Conservation (phyloP, 2,329 filamentous ascomycete genomes). For the Byssoonygena ceratinophila region DNA sequence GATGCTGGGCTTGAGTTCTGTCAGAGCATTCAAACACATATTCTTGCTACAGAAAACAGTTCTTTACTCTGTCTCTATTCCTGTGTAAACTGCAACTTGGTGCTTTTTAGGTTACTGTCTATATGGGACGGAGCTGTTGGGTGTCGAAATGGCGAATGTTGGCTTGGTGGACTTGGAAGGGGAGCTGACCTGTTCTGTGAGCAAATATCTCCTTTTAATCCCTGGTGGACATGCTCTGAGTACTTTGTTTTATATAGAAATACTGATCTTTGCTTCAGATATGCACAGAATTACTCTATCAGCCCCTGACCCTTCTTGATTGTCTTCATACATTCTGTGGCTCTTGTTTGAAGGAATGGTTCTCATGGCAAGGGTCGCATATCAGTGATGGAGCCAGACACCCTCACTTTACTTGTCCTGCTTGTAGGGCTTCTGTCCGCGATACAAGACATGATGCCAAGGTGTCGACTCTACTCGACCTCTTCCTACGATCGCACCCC, state of each 20-base stretch:
- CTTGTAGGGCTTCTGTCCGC: constrained; percentile 77
- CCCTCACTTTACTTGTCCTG: constrained; percentile 72
- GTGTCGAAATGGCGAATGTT: constrained; percentile 12
- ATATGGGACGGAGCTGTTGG: constrained; percentile 7
- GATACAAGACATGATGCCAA: constrained; percentile 84
- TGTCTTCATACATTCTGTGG: constrained; percentile 95
- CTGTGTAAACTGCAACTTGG: no score
- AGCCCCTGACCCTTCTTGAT: constrained; percentile 81
- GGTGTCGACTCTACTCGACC: constrained; percentile 78
- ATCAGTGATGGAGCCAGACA: constrained; percentile 38
- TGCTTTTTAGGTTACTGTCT: no score
- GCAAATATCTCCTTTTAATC: constrained; percentile 29
- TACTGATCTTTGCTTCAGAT: constrained; percentile 49
- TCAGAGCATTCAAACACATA: no score
- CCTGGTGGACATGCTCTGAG: not conserved
- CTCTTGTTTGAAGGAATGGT: constrained; percentile 93
- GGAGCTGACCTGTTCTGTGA: constrained; percentile 88
- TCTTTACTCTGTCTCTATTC: not conserved
- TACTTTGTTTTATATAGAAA: not conserved
- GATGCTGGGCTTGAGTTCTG: no score
- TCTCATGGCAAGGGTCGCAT: constrained; percentile 61
- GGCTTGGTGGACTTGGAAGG: constrained; percentile 65
- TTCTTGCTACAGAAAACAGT: not conserved
- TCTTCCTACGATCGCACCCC: constrained; percentile 73
- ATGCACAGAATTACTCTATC: constrained; percentile 88